These are phyloP conservation scores for Obelidium mucronatum DNA, from an alignment of 192 early-diverging fungal genomes.

Conservation along the genomic window DNA sequence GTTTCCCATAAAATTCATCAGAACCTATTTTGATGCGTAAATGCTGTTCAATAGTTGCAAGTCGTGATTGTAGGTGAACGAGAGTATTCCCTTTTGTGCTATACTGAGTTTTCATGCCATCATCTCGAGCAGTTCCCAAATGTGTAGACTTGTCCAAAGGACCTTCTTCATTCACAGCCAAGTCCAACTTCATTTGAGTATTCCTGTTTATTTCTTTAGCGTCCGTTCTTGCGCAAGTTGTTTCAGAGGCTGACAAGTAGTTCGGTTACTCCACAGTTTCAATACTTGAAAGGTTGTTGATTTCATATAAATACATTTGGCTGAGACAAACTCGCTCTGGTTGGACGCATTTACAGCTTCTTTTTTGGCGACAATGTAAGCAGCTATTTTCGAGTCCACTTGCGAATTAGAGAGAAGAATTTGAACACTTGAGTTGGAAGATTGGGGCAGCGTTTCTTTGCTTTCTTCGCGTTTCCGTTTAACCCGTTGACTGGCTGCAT, in stretches of 20 bases:
- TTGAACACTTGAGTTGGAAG: neutral
- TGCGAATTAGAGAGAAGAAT: neutral
- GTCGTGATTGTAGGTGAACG: constrained; percentile 57
- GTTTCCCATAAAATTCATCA: neutral
- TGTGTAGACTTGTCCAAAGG: constrained; percentile 62
- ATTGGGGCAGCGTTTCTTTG: neutral
- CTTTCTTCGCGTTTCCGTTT: constrained; percentile 9
- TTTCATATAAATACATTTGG: neutral
- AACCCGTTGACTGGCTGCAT: neutral
- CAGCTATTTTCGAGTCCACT: neutral
- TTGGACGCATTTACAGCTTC: constrained; percentile 10
- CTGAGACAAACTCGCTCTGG: constrained; percentile 7
- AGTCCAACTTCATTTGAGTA: constrained; percentile 79
- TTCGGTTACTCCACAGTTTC: too few relatives aligned
- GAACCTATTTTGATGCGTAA: constrained; percentile 69
- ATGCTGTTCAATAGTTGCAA: constrained; percentile 75
- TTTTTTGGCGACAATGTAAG: neutral
- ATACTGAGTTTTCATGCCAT: too few relatives aligned
- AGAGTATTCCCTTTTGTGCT: neutral
- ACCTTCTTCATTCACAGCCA: constrained; percentile 68
- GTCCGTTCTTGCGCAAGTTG: constrained; percentile 72
- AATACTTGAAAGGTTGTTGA: neutral
- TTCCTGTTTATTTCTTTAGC: constrained; percentile 74
- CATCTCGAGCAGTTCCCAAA: too few relatives aligned
- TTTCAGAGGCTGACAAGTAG: neutral